Conservation (phyloP, 768 basidiomycete genomes). For the Arthromyces matolae region DNA sequence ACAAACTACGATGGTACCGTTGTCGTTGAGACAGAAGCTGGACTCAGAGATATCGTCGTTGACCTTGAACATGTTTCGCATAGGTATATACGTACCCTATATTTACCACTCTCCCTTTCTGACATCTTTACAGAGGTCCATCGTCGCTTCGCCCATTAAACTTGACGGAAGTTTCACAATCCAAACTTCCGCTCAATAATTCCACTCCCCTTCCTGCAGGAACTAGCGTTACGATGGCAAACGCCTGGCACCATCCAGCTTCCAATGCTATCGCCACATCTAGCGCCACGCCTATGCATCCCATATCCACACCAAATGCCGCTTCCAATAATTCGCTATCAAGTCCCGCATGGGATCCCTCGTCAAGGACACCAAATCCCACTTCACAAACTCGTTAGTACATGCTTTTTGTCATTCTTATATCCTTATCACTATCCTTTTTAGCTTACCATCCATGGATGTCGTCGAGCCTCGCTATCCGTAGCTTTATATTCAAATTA, state of each 20-base stretch:
- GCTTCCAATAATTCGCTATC: too few relatives aligned
- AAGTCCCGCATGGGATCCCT: too few relatives aligned
- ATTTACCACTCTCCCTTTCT: background rate
- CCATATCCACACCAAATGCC: too few relatives aligned
- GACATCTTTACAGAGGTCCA: background rate
- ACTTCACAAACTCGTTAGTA: too few relatives aligned
- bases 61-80: background rate
- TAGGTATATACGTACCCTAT: background rate
- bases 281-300: too few relatives aligned
- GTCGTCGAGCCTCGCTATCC: background rate
- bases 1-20: background rate
- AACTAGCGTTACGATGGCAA: background rate
- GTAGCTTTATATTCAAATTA: background rate
- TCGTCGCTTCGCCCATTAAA: background rate
- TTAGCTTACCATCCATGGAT: too few relatives aligned
- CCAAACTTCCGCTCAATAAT: background rate
- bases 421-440: too few relatives aligned
- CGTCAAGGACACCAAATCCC: too few relatives aligned
- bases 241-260: background rate
- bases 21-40: background rate
- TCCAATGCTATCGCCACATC: too few relatives aligned
- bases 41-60: background rate
- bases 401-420: too few relatives aligned
- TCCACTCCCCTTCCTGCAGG: background rate
- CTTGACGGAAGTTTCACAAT: background rate